Percentiles rank a stretch among this genome's conserved stretches.
Conservation (phyloP, 2,329 filamentous ascomycete genomes). For the Colletotrichum noveboracense region DNA sequence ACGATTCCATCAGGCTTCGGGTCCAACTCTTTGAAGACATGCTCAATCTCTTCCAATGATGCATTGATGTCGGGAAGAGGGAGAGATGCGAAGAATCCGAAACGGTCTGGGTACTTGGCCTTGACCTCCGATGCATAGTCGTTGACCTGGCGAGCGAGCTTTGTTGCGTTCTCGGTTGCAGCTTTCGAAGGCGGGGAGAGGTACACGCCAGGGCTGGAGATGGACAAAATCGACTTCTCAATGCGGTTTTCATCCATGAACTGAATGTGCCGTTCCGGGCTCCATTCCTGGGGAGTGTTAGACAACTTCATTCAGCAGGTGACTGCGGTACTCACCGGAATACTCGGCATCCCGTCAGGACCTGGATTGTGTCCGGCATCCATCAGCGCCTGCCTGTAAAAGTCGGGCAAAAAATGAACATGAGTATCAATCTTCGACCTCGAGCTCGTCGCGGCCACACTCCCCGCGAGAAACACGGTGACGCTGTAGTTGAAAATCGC, state of each 20-base stretch:
- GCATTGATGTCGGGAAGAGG: conserved; percentile 55
- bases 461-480: rapidly evolving
- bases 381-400: conserved; percentile 25
- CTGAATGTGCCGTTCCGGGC: conserved; percentile 16
- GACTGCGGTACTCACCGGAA: conserved; percentile 22
- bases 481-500: neutral
- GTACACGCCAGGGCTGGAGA: conserved; percentile 30
- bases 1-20: conserved; percentile 52
- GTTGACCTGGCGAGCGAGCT: conserved; percentile 25
- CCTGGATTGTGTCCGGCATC: conserved; percentile 27
- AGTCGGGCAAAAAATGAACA: conserved; percentile 27
- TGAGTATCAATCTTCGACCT: conserved; percentile 28
- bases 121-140: conserved; percentile 25
- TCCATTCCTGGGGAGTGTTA: neutral
- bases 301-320: rapidly evolving
- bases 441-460: neutral
- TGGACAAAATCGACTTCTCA: conserved; percentile 25
- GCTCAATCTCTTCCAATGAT: conserved; percentile 51
- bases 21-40: conserved; percentile 42
- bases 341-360: conserved; percentile 29
- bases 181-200: conserved; percentile 24
- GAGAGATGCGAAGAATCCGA: conserved; percentile 59
- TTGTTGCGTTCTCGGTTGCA: conserved; percentile 35
- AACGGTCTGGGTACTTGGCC: conserved; percentile 20
- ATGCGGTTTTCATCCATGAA: conserved; percentile 27